Evolutionary conservation across 2,329 filamentous ascomycete species (phyloP).

Genomic region (Fusarium compactum): DNA sequence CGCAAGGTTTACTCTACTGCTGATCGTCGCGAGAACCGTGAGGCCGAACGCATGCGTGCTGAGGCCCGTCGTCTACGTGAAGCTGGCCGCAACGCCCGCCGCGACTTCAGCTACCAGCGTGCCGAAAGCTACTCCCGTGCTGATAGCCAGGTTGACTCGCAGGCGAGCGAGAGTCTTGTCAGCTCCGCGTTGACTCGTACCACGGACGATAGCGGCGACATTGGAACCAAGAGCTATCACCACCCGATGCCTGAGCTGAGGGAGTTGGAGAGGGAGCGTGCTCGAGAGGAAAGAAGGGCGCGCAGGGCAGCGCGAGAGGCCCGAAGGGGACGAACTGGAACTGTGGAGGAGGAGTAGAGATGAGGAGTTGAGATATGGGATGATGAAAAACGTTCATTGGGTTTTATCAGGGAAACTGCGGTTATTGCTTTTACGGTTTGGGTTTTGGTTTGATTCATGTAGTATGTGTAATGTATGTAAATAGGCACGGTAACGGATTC

Average conservation of each 20-base stretch:
- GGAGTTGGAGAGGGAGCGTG: slow-evolving; percentile 51
- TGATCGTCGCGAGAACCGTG: slow-evolving; percentile 64
- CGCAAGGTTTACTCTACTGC: slow-evolving; percentile 72
- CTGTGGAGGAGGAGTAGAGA: slow-evolving; percentile 44
- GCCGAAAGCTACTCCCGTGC: slow-evolving; percentile 41
- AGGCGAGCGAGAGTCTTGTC: slow-evolving; percentile 49
- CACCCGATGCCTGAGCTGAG: slow-evolving; percentile 66
- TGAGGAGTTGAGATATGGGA: not conserved
- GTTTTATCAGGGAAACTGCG: slow-evolving; percentile 13
- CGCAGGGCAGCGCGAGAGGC: slow-evolving; percentile 50
- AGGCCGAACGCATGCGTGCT: slow-evolving; percentile 66
- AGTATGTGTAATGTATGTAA: slow-evolving; percentile 37
- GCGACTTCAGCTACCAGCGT: slow-evolving; percentile 68
- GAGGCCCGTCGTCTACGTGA: slow-evolving; percentile 69
- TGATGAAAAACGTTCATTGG: slow-evolving; percentile 1
- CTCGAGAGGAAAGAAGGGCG: slow-evolving; percentile 53
- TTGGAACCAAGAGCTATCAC: slow-evolving; percentile 69
- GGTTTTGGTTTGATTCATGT: slow-evolving; percentile 16
- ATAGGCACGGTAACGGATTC: slow-evolving; percentile 33
- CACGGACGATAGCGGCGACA: slow-evolving; percentile 59
- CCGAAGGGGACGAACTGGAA: slow-evolving; percentile 48
- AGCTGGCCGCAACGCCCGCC: slow-evolving; percentile 60
- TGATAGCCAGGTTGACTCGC: slow-evolving; percentile 44
- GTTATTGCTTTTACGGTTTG: slow-evolving; percentile 1
- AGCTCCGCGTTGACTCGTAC: slow-evolving; percentile 52